These are phyloP conservation scores for Calonectria leucothoes DNA, from an alignment of 2,329 filamentous ascomycete species.

Conservation along the genomic window DNA sequence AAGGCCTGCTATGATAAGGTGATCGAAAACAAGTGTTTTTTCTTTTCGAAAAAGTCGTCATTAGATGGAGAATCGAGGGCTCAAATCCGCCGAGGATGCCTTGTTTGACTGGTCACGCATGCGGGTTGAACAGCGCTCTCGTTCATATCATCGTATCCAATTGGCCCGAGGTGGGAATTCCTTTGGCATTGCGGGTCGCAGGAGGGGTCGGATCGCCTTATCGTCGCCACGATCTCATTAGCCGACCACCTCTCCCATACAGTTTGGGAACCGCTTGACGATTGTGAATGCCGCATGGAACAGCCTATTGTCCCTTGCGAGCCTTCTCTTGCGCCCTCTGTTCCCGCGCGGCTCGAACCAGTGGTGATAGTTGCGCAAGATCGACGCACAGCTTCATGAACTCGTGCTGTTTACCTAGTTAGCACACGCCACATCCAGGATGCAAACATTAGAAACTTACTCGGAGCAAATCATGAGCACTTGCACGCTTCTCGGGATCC, in stretches of 20 bases:
- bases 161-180: slow-evolving; percentile 3
- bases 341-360: slow-evolving; percentile 87
- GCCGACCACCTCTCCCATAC: slow-evolving; percentile 24
- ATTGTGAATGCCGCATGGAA: slow-evolving; percentile 23
- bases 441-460: slow-evolving; percentile 67
- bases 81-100: slow-evolving; percentile 25
- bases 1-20: slow-evolving; percentile 43
- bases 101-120: slow-evolving; percentile 13
- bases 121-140: slow-evolving; percentile 21
- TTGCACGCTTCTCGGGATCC: slow-evolving; percentile 95
- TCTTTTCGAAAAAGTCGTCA: slow-evolving; percentile 42
- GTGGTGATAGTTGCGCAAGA: slow-evolving; percentile 81
- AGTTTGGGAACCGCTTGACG: slow-evolving; percentile 6
- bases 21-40: slow-evolving; percentile 31
- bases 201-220: slow-evolving; percentile 17
- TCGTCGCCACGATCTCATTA: slow-evolving; percentile 33
- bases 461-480: slow-evolving; percentile 90
- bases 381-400: slow-evolving; percentile 84
- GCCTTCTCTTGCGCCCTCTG: slow-evolving; percentile 88
- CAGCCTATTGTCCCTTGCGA: slow-evolving; percentile 64
- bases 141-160: slow-evolving; percentile 23
- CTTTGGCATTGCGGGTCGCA: not conserved
- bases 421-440: slow-evolving; percentile 18
- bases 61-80: slow-evolving; percentile 39
- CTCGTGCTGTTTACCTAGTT: slow-evolving; percentile 68